Conservation (phyloP, 2,329 filamentous ascomycete species). For the Aspergillus fumigatus region DNA sequence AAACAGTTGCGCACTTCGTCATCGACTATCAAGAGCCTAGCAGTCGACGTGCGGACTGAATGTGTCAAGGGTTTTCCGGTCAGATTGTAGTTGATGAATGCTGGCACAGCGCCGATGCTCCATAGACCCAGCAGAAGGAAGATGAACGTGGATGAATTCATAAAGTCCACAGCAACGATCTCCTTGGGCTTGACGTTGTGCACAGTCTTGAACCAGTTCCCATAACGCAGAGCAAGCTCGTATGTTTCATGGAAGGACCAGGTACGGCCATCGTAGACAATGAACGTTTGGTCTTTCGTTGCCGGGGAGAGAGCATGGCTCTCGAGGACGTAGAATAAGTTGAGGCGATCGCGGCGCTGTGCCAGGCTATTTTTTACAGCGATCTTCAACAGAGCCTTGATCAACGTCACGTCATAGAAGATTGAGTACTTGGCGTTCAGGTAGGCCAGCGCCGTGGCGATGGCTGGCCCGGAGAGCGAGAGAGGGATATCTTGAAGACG, state of each 20-base stretch:
- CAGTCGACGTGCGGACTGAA: slow-evolving; percentile 64
- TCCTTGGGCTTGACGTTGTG: slow-evolving; percentile 64
- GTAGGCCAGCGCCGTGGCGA: slow-evolving; percentile 67
- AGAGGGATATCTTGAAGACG: slow-evolving; percentile 31
- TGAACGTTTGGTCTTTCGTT: slow-evolving; percentile 47
- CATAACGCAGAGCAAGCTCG: slow-evolving; percentile 65
- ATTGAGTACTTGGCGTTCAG: slow-evolving; percentile 67
- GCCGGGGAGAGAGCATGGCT: slow-evolving; percentile 57
- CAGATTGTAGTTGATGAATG: slow-evolving; percentile 86
- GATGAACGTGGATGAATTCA: slow-evolving; percentile 74
- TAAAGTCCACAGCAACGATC: slow-evolving; percentile 74
- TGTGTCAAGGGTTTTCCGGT: slow-evolving; percentile 66
- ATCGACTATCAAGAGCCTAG: slow-evolving; percentile 67
- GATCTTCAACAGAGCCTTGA: slow-evolving; percentile 52
- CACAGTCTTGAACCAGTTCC: slow-evolving; percentile 65
- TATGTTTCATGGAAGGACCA: slow-evolving; percentile 77
- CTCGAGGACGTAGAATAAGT: slow-evolving; percentile 73
- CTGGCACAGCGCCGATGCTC: slow-evolving; percentile 76
- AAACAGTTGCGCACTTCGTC: slow-evolving; percentile 55
- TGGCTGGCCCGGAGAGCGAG: slow-evolving; percentile 53
- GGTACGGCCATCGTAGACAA: slow-evolving; percentile 63
- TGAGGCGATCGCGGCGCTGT: slow-evolving; percentile 58
- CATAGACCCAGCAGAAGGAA: slow-evolving; percentile 74
- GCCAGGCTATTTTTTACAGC: slow-evolving; percentile 43
- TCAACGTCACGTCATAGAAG: slow-evolving; percentile 60